phyloP scores from a whole-genome alignment of 1,284 basidiomycete genomes.

The Boletus sp. region DNA sequence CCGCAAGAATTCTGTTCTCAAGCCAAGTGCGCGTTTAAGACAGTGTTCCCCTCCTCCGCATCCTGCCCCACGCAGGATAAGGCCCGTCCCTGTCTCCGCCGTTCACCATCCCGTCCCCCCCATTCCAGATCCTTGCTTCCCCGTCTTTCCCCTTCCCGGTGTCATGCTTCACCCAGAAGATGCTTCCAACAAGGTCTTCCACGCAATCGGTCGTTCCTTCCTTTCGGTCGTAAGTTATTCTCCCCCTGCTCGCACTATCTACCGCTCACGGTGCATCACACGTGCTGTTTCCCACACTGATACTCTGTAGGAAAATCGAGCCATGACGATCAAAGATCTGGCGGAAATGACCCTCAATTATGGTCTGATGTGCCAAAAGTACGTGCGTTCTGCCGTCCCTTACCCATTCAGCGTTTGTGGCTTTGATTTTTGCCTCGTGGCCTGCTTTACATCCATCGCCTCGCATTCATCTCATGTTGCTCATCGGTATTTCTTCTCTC shows the following conservation, averaged over 20 bases:
- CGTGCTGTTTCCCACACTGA: slow-evolving; percentile 5
- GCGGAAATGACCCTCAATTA: slow-evolving; percentile 61
- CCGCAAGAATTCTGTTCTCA: slow-evolving; percentile 49
- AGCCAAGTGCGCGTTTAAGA: slow-evolving; percentile 47
- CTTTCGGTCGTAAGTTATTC: slow-evolving; percentile 59
- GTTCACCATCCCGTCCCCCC: slow-evolving; percentile 13
- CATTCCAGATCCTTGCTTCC: slow-evolving; percentile 14
- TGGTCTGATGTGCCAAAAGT: slow-evolving; percentile 74
- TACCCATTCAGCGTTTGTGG: slow-evolving; percentile 7
- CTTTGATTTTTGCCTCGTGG: neutral
- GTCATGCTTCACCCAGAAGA: slow-evolving; percentile 70
- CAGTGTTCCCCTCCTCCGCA: slow-evolving; percentile 35
- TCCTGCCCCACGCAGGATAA: slow-evolving; percentile 36
- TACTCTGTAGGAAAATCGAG: slow-evolving; percentile 58
- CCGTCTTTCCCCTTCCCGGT: slow-evolving; percentile 54
- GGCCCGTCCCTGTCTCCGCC: slow-evolving; percentile 30
- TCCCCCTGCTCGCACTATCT: slow-evolving; percentile 11
- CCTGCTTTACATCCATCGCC: slow-evolving; percentile 9
- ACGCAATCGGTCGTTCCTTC: slow-evolving; percentile 66
- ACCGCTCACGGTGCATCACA: slow-evolving; percentile 14
- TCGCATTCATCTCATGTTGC: slow-evolving; percentile 17
- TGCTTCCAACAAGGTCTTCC: slow-evolving; percentile 61
- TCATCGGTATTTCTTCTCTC: slow-evolving; percentile 8
- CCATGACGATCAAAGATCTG: slow-evolving; percentile 80
- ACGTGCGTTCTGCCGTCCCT: slow-evolving; percentile 29